phyloP scores from a whole-genome alignment of 371 early-diverging fungal genomes.

The Apophysomyces elegans region DNA sequence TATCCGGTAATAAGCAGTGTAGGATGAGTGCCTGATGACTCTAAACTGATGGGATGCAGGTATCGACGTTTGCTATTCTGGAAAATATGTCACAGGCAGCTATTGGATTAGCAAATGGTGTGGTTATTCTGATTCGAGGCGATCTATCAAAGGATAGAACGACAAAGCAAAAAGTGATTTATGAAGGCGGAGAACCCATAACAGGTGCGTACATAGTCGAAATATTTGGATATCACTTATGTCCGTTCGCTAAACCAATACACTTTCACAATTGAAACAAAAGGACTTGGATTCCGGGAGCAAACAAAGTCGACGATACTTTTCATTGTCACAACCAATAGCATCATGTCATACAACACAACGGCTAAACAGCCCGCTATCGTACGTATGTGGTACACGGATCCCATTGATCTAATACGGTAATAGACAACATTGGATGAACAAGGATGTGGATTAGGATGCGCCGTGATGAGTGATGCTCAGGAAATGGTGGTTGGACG shows the following conservation, averaged over 20 bases:
- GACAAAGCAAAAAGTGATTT: conserved; percentile 79
- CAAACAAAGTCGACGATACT: conserved; percentile 67
- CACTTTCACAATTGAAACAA: too few relatives aligned
- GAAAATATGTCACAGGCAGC: conserved; percentile 87
- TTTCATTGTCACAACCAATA: conserved; percentile 76
- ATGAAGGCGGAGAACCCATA: conserved; percentile 84
- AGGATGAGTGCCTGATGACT: conserved; percentile 13
- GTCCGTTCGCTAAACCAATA: neutral
- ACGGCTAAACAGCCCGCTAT: conserved; percentile 59
- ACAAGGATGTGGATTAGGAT: conserved; percentile 82
- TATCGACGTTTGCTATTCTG: conserved; percentile 84
- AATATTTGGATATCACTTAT: neutral
- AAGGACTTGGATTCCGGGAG: conserved; percentile 80
- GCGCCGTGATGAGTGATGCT: conserved; percentile 73
- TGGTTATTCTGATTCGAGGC: conserved; percentile 82
- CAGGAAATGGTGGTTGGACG: conserved; percentile 85
- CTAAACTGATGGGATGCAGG: conserved; percentile 30
- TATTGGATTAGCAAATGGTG: conserved; percentile 89
- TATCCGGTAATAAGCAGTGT: conserved; percentile 56
- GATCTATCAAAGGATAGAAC: conserved; percentile 80
- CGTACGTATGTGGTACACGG: conserved; percentile 35
- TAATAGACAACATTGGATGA: conserved; percentile 76
- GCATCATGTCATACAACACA: conserved; percentile 70
- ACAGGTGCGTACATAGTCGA: conserved; percentile 57
- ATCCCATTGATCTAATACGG: conserved; percentile 12